Percentiles rank a stretch among this genome's conserved stretches.
Conservation (phyloP, 2,329 filamentous ascomycete species). For the Chaetomiaceae sp. region DNA sequence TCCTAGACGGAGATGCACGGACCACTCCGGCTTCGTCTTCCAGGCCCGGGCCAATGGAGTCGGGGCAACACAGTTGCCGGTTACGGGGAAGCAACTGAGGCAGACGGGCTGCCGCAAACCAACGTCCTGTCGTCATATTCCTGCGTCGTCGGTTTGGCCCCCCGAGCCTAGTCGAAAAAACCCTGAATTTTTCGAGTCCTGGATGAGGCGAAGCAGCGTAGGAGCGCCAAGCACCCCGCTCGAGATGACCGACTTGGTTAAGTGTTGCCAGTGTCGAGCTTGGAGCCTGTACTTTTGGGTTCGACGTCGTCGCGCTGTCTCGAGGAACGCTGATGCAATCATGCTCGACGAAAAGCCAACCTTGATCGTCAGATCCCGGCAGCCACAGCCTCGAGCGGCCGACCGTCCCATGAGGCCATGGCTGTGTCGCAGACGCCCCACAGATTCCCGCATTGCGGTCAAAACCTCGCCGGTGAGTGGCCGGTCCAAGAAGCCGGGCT, state of each 20-base stretch:
- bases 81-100: constrained; percentile 1
- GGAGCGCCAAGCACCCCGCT: background rate
- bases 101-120: background rate
- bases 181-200: background rate
- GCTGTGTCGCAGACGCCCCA: constrained; percentile 17
- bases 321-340: background rate
- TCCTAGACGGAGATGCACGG: constrained; percentile 11
- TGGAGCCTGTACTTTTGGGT: background rate
- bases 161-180: too few species aligned
- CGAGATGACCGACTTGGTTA: background rate
- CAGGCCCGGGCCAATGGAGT: constrained; percentile 10
- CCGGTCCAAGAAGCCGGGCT: background rate
- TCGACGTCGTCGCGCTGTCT: constrained; percentile 1
- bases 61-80: background rate
- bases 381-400: constrained; percentile 18
- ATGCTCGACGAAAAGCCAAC: background rate
- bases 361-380: background rate
- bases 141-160: background rate
- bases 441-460: constrained; percentile 5
- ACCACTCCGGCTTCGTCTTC: constrained; percentile 4
- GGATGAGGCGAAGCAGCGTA: background rate
- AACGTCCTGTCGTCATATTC: constrained; percentile 1
- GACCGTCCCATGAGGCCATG: constrained; percentile 12
- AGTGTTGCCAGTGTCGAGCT: too few species aligned
- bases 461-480: constrained; percentile 10